Evolutionary conservation across 768 basidiomycete genomes (phyloP).

Genomic region (Termitomyces sp.): DNA sequence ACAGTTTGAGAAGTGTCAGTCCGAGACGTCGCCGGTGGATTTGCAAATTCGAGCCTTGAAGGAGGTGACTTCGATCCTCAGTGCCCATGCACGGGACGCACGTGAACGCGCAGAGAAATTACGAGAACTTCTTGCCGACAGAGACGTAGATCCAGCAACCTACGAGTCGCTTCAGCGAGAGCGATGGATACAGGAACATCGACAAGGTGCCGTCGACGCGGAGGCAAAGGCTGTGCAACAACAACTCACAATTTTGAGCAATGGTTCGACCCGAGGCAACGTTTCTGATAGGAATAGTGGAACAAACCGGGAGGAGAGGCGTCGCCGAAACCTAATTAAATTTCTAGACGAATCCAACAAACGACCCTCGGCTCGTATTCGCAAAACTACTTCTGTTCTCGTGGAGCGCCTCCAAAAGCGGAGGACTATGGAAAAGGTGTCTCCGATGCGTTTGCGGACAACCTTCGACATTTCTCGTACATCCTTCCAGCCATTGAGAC

Average conservation of each 20-base stretch:
- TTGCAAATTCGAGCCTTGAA: conserved; percentile 48
- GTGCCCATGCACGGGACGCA: conserved; percentile 44
- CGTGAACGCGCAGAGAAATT: conserved; percentile 41
- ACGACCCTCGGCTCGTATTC: conserved; percentile 27
- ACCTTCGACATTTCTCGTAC: conserved; percentile 18
- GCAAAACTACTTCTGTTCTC: conserved; percentile 26
- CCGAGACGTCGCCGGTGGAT: conserved; percentile 37
- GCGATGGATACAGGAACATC: conserved; percentile 52
- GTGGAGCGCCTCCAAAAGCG: conserved; percentile 30
- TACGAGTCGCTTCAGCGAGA: conserved; percentile 42
- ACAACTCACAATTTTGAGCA: conserved; percentile 30
- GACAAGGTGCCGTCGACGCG: conserved; percentile 33
- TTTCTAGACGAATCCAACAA: conserved; percentile 38
- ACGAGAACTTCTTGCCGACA: conserved; percentile 34
- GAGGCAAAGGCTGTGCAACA: conserved; percentile 35
- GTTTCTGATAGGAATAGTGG: conserved; percentile 9
- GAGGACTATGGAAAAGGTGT: conserved; percentile 33
- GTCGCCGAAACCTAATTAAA: conserved; percentile 32
- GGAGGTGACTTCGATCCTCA: conserved; percentile 40
- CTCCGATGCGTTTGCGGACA: conserved; percentile 33
- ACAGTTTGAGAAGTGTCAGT: conserved; percentile 31
- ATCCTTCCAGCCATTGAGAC: conserved; percentile 11
- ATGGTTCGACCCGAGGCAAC: conserved; percentile 17
- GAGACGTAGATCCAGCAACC: conserved; percentile 34
- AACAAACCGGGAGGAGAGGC: conserved; percentile 26